Percentiles rank a stretch among this genome's conserved stretches.
Conservation (phyloP, 352 stramenopile species). For the Phytophthora chlamydospora region DNA sequence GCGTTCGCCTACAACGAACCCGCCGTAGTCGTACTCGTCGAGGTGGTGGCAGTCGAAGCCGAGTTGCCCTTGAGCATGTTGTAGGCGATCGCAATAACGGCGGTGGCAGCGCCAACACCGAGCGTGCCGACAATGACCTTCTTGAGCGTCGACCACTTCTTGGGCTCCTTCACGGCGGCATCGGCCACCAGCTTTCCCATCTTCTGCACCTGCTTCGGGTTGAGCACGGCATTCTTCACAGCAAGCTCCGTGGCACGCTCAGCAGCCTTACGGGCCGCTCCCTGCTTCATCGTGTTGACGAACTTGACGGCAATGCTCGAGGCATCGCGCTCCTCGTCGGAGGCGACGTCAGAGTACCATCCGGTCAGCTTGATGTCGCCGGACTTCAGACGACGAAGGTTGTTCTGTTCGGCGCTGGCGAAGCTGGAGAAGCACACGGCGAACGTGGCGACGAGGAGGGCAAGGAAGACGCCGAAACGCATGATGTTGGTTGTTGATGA, state of each 20-base stretch:
- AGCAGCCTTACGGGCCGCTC: neutral
- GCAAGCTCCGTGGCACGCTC: neutral
- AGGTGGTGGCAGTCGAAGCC: no score
- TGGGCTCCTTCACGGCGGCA: neutral
- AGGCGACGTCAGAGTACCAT: neutral
- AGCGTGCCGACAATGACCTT: no score
- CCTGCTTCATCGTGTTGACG: neutral
- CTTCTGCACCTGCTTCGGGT: neutral
- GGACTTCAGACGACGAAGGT: no score
- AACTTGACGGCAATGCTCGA: neutral
- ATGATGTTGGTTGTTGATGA: no score
- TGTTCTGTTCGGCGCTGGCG: neutral
- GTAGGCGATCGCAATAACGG: no score
- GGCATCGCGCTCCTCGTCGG: neutral
- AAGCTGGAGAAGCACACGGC: constrained; percentile 1
- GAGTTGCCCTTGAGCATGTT: no score
- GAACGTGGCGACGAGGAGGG: constrained; percentile 4
- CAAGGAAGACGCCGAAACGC: no score
- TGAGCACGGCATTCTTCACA: neutral
- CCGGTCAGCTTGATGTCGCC: no score
- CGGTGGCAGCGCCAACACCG: no score
- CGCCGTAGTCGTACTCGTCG: no score
- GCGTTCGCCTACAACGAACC: no score
- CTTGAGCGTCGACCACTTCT: no score
- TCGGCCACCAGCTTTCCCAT: neutral